Percentiles rank a stretch among this genome's conserved stretches.
Evolutionary conservation across 768 basidiomycete genomes (phyloP).

Genomic region (Erythrobasidium yunnanense): DNA sequence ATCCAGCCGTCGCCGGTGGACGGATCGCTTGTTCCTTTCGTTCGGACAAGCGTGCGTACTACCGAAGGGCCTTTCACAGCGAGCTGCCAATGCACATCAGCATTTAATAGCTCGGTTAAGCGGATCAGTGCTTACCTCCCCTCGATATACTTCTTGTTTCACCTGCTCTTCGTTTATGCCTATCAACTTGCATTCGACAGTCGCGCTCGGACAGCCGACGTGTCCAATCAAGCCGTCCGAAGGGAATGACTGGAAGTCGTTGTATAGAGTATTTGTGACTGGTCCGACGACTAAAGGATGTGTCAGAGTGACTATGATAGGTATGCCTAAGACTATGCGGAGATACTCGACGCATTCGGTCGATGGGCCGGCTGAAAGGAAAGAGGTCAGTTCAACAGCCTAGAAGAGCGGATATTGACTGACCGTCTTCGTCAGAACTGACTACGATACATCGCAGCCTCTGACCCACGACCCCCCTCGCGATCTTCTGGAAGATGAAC

Average conservation of each 20-base stretch:
- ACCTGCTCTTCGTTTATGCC: conserved; percentile 3
- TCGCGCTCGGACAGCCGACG: conserved; percentile 13
- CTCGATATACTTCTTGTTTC: neutral
- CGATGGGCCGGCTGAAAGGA: neutral
- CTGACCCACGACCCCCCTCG: neutral
- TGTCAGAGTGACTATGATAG: conserved; percentile 8
- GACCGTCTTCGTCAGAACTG: conserved; percentile 15
- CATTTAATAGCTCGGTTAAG: neutral
- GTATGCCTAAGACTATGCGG: conserved; percentile 1
- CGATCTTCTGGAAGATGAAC: neutral
- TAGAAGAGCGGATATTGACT: neutral
- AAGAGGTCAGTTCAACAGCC: neutral
- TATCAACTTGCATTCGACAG: conserved; percentile 19
- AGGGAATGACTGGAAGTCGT: conserved; percentile 14
- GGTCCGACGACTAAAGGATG: conserved; percentile 15
- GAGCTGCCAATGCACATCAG: neutral
- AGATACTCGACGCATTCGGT: conserved; percentile 8
- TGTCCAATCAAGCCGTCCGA: neutral
- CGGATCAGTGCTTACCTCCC: neutral
- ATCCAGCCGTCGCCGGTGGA: neutral
- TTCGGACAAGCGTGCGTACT: neutral
- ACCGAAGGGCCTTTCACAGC: conserved; percentile 10
- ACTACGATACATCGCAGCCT: conserved; percentile 2
- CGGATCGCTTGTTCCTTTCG: neutral
- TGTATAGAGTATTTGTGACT: conserved; percentile 1